These are phyloP conservation scores for Sporothrix schenckii DNA, from an alignment of 2,329 filamentous ascomycete genomes.

Conservation along the genomic window DNA sequence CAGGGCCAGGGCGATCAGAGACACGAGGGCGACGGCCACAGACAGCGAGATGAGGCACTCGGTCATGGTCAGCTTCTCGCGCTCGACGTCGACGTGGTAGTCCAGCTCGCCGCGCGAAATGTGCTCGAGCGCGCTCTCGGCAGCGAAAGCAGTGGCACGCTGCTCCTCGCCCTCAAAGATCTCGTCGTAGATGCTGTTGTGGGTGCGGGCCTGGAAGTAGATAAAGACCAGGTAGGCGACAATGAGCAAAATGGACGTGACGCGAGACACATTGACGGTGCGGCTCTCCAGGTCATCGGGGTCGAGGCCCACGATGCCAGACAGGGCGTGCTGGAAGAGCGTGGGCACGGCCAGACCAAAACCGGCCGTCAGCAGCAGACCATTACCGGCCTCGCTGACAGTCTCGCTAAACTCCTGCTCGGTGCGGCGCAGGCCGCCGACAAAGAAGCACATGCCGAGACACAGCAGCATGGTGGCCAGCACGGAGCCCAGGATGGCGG, in stretches of 20 bases:
- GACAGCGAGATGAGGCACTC: conserved; percentile 69
- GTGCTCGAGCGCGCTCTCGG: conserved; percentile 20
- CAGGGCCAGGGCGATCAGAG: conserved; percentile 72
- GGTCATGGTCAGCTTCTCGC: conserved; percentile 69
- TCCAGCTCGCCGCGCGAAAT: conserved; percentile 12
- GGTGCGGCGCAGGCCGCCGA: conserved; percentile 69
- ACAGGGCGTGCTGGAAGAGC: conserved; percentile 58
- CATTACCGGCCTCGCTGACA: conserved; percentile 77
- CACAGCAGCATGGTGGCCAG: conserved; percentile 81
- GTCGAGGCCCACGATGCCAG: conserved; percentile 37
- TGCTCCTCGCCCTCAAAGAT: conserved; percentile 72
- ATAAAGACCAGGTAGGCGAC: conserved; percentile 68
- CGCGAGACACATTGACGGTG: conserved; percentile 68
- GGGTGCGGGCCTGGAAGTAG: conserved; percentile 74
- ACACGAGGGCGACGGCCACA: conserved; percentile 68
- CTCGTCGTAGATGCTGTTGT: conserved; percentile 75
- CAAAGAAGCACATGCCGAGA: conserved; percentile 77
- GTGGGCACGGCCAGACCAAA: conserved; percentile 57
- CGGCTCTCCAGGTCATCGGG: conserved; percentile 51
- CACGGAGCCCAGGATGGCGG: conserved; percentile 81
- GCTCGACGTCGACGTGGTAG: conserved; percentile 61
- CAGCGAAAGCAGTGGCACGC: conserved; percentile 52
- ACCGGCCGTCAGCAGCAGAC: conserved; percentile 72
- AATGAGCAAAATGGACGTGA: conserved; percentile 70
- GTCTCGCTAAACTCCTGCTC: conserved; percentile 73